Base-by-base conservation (phyloP, 768 basidiomycete genomes). In the Daedaleopsis sinensis region DNA sequence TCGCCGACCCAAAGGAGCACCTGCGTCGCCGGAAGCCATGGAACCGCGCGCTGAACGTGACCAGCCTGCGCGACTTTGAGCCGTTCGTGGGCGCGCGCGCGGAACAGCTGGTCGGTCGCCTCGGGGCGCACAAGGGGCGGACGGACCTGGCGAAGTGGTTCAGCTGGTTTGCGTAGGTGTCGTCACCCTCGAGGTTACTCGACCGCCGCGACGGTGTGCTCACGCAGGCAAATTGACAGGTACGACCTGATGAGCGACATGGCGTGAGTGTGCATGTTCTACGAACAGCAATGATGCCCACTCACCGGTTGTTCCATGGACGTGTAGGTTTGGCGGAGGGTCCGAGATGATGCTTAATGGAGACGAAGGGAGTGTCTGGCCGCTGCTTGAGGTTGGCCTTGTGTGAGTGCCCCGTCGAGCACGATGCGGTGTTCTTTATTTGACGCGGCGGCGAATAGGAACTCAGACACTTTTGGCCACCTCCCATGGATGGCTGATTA, bases 291-390 rank as follows among this genome's bases (percentile, higher is more conserved):
- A 27, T 21, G 18, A 36, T 42, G 24, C 5, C 46, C 27, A 37
- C 36, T 60, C 18, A 46, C 27, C 27, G 36, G 55, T 32, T 32
- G 3, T 39, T 18, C 39, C 43, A 7, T 32, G 19, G 35, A 18
- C 27, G 11, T 38, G 11, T 51, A 80, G 77, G 37, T 79, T 79
- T 47, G 76, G 75, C 7, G 75, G 76, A 8, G 73, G 73, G 9
- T 77, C 75, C 37, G 75, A 78, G 48, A 70, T 77, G 55, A 70
- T 77, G 71, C 72, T 71, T 12, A 70, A 76, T 19, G 69, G 77
- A 7, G 79, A 80, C 57, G 62, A 52, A n/a, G 61, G 71, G 12
- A 70, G 69, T 18, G 57, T 77, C 23, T 71, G 73, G 68, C 44
- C 65, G 21, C 65, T 68, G 18, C 61, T 77, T 58, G 68, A 73